Evolutionary conservation across 2,329 filamentous ascomycete genomes (phyloP).

Genomic region (Didymella arachidicola): DNA sequence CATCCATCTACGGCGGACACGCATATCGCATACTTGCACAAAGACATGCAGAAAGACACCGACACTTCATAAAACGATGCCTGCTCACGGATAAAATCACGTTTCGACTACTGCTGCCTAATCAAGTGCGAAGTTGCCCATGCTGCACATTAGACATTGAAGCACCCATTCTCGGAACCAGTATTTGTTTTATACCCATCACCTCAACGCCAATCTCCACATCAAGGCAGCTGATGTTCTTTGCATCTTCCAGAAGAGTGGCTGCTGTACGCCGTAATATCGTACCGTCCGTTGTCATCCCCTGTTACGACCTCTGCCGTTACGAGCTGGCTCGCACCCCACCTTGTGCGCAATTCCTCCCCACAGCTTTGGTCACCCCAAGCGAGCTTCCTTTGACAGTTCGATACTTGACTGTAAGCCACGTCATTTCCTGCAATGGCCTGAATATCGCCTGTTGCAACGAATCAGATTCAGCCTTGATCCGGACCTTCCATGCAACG

Average conservation of each 20-base stretch:
- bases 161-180: neutral
- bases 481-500: neutral
- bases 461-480: neutral
- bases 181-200: neutral
- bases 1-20: neutral
- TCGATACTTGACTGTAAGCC: neutral
- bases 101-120: neutral
- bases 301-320: conserved; percentile 1
- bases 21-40: neutral
- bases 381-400: neutral
- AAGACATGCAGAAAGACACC: neutral
- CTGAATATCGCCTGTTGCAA: neutral
- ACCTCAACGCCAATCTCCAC: conserved; percentile 9
- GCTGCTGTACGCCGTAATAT: conserved; percentile 4
- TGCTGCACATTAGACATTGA: neutral
- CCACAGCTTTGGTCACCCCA: neutral
- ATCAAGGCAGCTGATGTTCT: conserved; percentile 12
- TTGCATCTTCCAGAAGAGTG: conserved; percentile 8
- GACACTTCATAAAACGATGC: neutral
- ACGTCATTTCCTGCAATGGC: neutral
- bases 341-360: neutral
- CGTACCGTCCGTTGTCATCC: conserved; percentile 8
- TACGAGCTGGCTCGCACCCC: conserved; percentile 4
- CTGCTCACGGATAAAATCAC: neutral
- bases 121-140: neutral